Evolutionary conservation across 2,329 filamentous ascomycete species (phyloP).

Genomic region (Cladophialophora psammophila): DNA sequence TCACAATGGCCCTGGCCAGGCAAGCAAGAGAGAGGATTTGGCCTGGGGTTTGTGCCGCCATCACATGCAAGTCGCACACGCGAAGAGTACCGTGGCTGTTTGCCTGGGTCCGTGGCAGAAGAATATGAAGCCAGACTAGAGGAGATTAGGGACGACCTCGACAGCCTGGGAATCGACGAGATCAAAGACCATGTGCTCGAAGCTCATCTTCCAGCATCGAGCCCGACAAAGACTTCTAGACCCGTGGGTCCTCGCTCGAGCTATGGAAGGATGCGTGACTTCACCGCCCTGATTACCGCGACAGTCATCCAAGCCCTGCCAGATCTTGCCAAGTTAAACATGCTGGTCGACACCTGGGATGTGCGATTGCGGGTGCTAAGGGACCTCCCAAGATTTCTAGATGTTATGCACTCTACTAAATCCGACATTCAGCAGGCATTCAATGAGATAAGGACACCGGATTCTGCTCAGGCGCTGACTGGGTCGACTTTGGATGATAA

Average conservation of each 20-base stretch:
- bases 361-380: conserved; percentile 77
- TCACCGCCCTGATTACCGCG: conserved; percentile 87
- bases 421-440: conserved; percentile 47
- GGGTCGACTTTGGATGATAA: conserved; percentile 51
- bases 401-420: conserved; percentile 61
- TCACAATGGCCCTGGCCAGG: conserved; percentile 66
- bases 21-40: conserved; percentile 46
- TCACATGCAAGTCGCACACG: conserved; percentile 32
- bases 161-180: conserved; percentile 65
- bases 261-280: conserved; percentile 81
- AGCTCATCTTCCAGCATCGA: conserved; percentile 65
- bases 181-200: conserved; percentile 87
- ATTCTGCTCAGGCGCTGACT: conserved; percentile 40
- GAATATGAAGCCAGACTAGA: conserved; percentile 76
- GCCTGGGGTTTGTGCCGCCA: conserved; percentile 52
- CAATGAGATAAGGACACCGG: conserved; percentile 41
- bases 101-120: conserved; percentile 69
- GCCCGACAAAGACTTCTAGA: conserved; percentile 52
- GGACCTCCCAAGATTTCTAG: conserved; percentile 73
- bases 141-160: conserved; percentile 66
- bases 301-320: conserved; percentile 90
- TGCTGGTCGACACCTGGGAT: conserved; percentile 79
- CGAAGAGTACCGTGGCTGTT: conserved; percentile 70
- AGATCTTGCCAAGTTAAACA: conserved; percentile 74
- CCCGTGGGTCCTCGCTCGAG: conserved; percentile 52